Evolutionary conservation across 2,329 filamentous ascomycete species (phyloP).

Genomic region (Volutella citrinella): DNA sequence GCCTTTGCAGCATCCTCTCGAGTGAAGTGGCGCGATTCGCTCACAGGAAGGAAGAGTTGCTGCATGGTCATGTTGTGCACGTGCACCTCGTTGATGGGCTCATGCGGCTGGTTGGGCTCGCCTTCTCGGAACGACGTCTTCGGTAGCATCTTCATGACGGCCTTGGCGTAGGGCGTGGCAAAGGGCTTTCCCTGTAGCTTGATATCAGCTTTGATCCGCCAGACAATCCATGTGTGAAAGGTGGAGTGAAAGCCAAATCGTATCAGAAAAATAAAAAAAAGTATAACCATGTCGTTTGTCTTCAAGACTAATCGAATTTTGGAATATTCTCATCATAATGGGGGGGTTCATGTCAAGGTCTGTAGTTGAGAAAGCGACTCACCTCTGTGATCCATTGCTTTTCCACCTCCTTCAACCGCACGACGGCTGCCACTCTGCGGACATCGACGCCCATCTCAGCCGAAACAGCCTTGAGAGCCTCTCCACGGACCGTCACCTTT

Average conservation of each 20-base stretch:
- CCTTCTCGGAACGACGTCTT: slow-evolving; percentile 55
- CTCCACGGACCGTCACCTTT: slow-evolving; percentile 61
- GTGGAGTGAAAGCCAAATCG: no score
- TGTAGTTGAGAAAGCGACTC: no score
- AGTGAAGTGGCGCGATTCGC: slow-evolving; percentile 62
- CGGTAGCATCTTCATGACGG: slow-evolving; percentile 78
- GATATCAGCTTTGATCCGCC: slow-evolving; percentile 21
- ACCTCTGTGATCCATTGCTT: slow-evolving; percentile 75
- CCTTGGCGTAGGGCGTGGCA: slow-evolving; percentile 72
- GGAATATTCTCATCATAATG: slow-evolving; percentile 59
- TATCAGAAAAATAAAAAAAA: no score
- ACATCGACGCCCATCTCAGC: slow-evolving; percentile 77
- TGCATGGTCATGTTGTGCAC: slow-evolving; percentile 60
- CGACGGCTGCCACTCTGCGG: slow-evolving; percentile 78
- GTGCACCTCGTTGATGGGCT: slow-evolving; percentile 63
- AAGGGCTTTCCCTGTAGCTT: slow-evolving; percentile 66
- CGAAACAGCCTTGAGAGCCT: slow-evolving; percentile 73
- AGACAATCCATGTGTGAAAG: background rate
- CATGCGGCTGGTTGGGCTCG: slow-evolving; percentile 47
- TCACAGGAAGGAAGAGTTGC: slow-evolving; percentile 63
- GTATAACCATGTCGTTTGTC: slow-evolving; percentile 84
- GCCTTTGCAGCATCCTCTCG: slow-evolving; percentile 64
- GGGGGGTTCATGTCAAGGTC: no score
- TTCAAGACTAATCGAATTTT: slow-evolving; percentile 99
- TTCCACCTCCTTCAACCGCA: slow-evolving; percentile 82